Conservation (phyloP, 257 asterid genomes). For the Jacaranda mimosifolia region DNA sequence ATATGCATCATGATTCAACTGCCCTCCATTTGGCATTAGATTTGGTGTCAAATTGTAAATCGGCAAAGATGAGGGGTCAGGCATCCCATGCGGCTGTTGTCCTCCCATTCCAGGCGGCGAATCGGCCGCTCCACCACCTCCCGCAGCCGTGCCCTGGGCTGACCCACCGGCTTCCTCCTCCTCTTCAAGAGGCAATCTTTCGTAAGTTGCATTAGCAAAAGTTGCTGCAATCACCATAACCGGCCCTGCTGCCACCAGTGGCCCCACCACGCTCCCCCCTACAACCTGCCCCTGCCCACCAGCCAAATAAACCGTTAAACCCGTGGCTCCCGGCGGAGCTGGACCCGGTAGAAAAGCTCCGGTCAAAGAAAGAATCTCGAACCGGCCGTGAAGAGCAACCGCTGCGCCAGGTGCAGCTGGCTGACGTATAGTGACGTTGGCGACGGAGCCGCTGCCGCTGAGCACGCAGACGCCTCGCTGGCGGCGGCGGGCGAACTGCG, state of each 20-base stretch:
- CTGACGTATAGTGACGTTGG: slow-evolving; percentile 70
- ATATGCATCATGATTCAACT: slow-evolving; percentile 62
- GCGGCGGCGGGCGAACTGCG: slow-evolving; percentile 67
- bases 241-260: slow-evolving; percentile 71
- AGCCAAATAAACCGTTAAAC: slow-evolving; percentile 66
- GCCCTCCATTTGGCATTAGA: slow-evolving; percentile 62
- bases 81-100: slow-evolving; percentile 41
- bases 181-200: slow-evolving; percentile 66
- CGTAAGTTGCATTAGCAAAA: slow-evolving; percentile 70
- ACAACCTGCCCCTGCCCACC: slow-evolving; percentile 79
- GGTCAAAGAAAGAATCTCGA: slow-evolving; percentile 63
- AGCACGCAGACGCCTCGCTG: slow-evolving; percentile 75
- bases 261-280: slow-evolving; percentile 75
- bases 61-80: slow-evolving; percentile 51
- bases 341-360: slow-evolving; percentile 77
- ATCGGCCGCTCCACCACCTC: slow-evolving; percentile 14
- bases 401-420: slow-evolving; percentile 56
- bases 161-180: slow-evolving; percentile 44
- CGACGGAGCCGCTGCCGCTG: slow-evolving; percentile 67
- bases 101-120: slow-evolving; percentile 48
- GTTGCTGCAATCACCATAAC: slow-evolving; percentile 70
- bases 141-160: neutral
- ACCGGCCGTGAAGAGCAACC: slow-evolving; percentile 65
- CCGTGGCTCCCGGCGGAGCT: slow-evolving; percentile 61
- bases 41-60: slow-evolving; percentile 58